These are phyloP conservation scores for Fistulinella prunicolor DNA, from an alignment of 768 basidiomycete genomes.

Conservation along the genomic window DNA sequence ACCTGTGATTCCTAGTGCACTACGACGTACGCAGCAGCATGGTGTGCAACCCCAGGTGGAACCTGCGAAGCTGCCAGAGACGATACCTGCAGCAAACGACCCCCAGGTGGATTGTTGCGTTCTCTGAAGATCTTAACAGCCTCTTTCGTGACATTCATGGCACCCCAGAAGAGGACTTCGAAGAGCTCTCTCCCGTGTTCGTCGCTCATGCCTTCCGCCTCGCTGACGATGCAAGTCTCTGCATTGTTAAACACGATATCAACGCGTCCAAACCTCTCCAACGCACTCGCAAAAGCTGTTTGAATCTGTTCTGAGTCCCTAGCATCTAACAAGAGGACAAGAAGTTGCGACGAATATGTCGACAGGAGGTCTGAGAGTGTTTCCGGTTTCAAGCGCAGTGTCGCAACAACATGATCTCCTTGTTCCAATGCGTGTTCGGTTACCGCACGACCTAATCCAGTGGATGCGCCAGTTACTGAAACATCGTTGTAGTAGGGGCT, in stretches of 20 bases:
- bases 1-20: neutral
- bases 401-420: constrained; percentile 43
- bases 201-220: constrained; percentile 38
- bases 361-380: constrained; percentile 29
- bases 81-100: constrained; percentile 37
- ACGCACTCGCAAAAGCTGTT: constrained; percentile 33
- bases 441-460: constrained; percentile 38
- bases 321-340: constrained; percentile 42
- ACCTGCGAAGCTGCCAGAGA: constrained; percentile 29
- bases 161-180: constrained; percentile 40
- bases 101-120: constrained; percentile 38
- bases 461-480: constrained; percentile 41
- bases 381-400: constrained; percentile 33
- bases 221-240: constrained; percentile 27
- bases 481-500: neutral
- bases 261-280: constrained; percentile 38
- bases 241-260: constrained; percentile 50
- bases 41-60: constrained; percentile 15
- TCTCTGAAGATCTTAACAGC: constrained; percentile 37
- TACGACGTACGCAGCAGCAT: constrained; percentile 26
- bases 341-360: constrained; percentile 32
- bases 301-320: constrained; percentile 29
- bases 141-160: constrained; percentile 31
- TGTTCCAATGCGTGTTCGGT: constrained; percentile 33
- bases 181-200: constrained; percentile 35